phyloP scores from a whole-genome alignment of 768 basidiomycete species.

The Boletellus emodensis region DNA sequence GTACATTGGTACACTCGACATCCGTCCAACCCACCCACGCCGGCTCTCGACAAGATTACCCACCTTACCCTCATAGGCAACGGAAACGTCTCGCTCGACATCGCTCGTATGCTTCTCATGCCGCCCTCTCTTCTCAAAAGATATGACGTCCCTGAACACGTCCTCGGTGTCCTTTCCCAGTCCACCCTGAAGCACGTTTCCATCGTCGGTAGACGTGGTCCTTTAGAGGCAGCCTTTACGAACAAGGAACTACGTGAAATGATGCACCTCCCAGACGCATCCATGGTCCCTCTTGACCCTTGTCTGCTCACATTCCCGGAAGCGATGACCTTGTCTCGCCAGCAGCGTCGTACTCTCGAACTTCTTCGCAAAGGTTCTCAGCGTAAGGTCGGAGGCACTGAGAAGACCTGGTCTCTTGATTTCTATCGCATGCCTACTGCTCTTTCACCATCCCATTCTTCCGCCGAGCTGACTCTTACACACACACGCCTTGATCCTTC shows the following conservation, averaged over 20 bases:
- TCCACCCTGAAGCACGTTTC: slow-evolving; percentile 73
- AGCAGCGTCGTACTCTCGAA: slow-evolving; percentile 63
- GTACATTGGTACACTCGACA: slow-evolving; percentile 98
- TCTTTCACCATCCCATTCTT: slow-evolving; percentile 29
- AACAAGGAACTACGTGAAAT: slow-evolving; percentile 92
- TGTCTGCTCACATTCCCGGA: slow-evolving; percentile 38
- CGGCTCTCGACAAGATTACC: slow-evolving; percentile 56
- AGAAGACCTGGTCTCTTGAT: slow-evolving; percentile 75
- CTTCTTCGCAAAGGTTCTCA: slow-evolving; percentile 65
- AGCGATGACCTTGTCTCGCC: slow-evolving; percentile 44
- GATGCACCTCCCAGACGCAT: slow-evolving; percentile 55
- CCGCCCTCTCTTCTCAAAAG: slow-evolving; percentile 53
- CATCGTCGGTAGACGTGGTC: slow-evolving; percentile 83
- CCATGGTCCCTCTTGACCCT: slow-evolving; percentile 60
- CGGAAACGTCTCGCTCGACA: slow-evolving; percentile 92
- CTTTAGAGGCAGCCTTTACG: slow-evolving; percentile 85
- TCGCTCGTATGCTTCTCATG: slow-evolving; percentile 86
- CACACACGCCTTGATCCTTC: slow-evolving; percentile 57
- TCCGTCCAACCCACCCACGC: slow-evolving; percentile 60
- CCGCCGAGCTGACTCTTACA: slow-evolving; percentile 48
- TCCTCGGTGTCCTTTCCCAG: slow-evolving; percentile 60
- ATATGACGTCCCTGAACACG: slow-evolving; percentile 76
- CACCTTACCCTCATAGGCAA: slow-evolving; percentile 89
- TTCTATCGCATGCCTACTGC: slow-evolving; percentile 73
- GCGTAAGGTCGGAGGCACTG: slow-evolving; percentile 42